These are phyloP conservation scores for Leishmania tarentolae DNA, from an alignment of 208 protist genomes.

Conservation along the genomic window DNA sequence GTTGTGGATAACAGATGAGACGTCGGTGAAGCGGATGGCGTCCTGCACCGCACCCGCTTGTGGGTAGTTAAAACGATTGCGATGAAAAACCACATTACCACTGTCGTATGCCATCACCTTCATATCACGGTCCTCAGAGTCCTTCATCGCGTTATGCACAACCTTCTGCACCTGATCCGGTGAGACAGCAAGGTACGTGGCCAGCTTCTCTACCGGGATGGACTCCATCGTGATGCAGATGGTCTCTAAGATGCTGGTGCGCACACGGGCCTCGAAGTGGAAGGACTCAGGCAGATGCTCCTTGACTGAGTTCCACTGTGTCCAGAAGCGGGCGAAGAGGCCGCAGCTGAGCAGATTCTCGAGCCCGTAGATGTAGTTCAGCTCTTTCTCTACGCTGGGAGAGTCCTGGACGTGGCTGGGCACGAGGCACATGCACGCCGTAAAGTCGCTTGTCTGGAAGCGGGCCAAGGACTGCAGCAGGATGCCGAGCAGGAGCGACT, in stretches of 20 bases:
- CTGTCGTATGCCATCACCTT: slow-evolving; percentile 47
- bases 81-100: slow-evolving; percentile 58
- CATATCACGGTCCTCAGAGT: slow-evolving; percentile 52
- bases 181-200: slow-evolving; percentile 61
- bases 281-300: slow-evolving; percentile 72
- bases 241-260: slow-evolving; percentile 76
- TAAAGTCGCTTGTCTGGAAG: slow-evolving; percentile 88
- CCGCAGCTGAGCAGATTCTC: slow-evolving; percentile 89
- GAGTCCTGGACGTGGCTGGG: slow-evolving; percentile 82
- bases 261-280: slow-evolving; percentile 78
- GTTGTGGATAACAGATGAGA: slow-evolving; percentile 45
- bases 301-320: slow-evolving; percentile 67
- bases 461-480: slow-evolving; percentile 83
- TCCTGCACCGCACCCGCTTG: slow-evolving; percentile 66
- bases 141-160: slow-evolving; percentile 68
- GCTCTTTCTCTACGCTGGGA: slow-evolving; percentile 72
- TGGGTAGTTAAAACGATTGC: slow-evolving; percentile 74
- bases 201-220: slow-evolving; percentile 51
- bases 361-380: slow-evolving; percentile 85
- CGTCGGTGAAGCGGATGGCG: slow-evolving; percentile 61
- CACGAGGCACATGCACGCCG: slow-evolving; percentile 86
- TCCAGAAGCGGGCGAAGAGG: slow-evolving; percentile 80
- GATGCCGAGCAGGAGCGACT: slow-evolving; percentile 75
- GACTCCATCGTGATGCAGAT: slow-evolving; percentile 70
- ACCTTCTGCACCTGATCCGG: slow-evolving; percentile 47